These are phyloP conservation scores for Rhizopus sp. DNA, from an alignment of 371 early-diverging fungal genomes.

Conservation along the genomic window DNA sequence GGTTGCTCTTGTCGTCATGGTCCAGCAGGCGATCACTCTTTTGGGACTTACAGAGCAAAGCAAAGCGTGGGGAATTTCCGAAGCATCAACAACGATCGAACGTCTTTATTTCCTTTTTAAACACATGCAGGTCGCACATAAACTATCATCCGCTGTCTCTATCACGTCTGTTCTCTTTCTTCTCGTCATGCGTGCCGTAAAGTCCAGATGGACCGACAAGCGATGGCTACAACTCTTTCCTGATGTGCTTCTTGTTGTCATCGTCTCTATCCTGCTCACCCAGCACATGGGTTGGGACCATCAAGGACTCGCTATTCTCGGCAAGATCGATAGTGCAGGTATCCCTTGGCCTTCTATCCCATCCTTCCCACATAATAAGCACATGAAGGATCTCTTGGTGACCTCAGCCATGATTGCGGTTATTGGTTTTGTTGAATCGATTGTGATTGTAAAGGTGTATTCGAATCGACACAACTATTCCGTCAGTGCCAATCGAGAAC, in stretches of 20 bases:
- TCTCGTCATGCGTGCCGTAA: slow-evolving; percentile 58
- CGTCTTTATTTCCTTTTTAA: slow-evolving; percentile 64
- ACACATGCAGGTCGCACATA: slow-evolving; percentile 60
- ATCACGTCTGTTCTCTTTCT: slow-evolving; percentile 68
- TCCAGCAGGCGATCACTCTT: slow-evolving; percentile 81
- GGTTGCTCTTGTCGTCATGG: slow-evolving; percentile 86
- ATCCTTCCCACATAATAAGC: slow-evolving; percentile 51
- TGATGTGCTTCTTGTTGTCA: slow-evolving; percentile 82
- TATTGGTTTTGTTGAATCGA: slow-evolving; percentile 95
- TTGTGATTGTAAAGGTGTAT: slow-evolving; percentile 89
- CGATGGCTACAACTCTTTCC: slow-evolving; percentile 75
- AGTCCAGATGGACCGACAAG: slow-evolving; percentile 40
- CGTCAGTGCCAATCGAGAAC: slow-evolving; percentile 91
- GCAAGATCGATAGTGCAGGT: slow-evolving; percentile 58
- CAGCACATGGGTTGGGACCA: slow-evolving; percentile 63
- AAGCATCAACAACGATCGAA: slow-evolving; percentile 73
- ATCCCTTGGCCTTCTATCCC: slow-evolving; percentile 67
- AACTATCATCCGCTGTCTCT: slow-evolving; percentile 69
- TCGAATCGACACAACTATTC: slow-evolving; percentile 85
- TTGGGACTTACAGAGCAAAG: slow-evolving; percentile 66
- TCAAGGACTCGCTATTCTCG: slow-evolving; percentile 72
- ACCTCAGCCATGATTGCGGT: slow-evolving; percentile 80
- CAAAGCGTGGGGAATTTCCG: slow-evolving; percentile 55
- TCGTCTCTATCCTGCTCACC: slow-evolving; percentile 67
- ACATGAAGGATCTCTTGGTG: slow-evolving; percentile 61